Percentiles rank a stretch among this genome's conserved stretches.
phyloP scores from a whole-genome alignment of 225 moss, liverwort and hornwort genomes.

The Lunularia cruciata region DNA sequence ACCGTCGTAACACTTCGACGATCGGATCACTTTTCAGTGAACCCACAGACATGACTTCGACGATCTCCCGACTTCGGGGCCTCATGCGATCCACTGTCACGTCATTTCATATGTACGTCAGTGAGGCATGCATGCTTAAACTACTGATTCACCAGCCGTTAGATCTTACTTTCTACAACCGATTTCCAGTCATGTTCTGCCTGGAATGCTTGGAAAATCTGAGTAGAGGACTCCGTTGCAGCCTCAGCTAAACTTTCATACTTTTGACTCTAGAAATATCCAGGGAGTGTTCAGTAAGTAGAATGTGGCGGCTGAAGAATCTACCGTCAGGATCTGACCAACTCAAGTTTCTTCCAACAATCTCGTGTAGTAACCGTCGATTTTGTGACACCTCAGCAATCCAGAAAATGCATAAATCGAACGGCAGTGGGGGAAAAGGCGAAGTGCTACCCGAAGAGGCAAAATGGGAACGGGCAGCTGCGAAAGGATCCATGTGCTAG shows the following conservation, averaged over 20 bases:
- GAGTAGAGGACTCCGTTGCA: background rate
- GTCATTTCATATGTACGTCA: background rate
- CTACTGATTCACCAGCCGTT: too few relatives aligned
- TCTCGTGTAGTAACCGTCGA: conserved; percentile 8
- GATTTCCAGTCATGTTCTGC: too few relatives aligned
- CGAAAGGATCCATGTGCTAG: conserved; percentile 20
- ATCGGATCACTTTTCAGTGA: background rate
- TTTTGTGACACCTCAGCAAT: conserved; percentile 23
- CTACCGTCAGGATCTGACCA: background rate
- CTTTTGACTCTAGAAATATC: background rate
- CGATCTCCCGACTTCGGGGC: background rate
- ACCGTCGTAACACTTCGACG: background rate
- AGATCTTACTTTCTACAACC: too few relatives aligned
- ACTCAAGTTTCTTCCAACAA: background rate
- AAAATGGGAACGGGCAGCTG: conserved; percentile 6
- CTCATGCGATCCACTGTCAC: background rate
- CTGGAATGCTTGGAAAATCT: too few relatives aligned
- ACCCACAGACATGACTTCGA: background rate
- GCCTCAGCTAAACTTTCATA: background rate
- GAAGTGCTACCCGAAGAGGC: background rate
- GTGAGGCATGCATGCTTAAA: too few relatives aligned
- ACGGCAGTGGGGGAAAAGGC: background rate
- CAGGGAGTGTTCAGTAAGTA: background rate
- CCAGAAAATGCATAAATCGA: background rate
- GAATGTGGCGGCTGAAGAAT: background rate